Conservation (phyloP, 768 basidiomycete species). For the Kwoniella heveanensis region DNA sequence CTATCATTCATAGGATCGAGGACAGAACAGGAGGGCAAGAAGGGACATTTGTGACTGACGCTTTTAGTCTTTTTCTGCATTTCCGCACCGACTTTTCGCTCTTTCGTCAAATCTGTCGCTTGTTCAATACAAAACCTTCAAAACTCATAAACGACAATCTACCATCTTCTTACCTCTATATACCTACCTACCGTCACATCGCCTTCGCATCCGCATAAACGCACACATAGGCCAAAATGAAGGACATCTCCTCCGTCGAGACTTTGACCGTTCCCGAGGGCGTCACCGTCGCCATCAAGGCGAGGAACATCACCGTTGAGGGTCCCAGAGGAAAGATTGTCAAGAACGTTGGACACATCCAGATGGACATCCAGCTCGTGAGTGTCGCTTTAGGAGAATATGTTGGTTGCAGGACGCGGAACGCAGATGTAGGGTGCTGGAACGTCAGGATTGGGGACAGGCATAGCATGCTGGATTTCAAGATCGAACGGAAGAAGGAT, state of each 20-base stretch:
- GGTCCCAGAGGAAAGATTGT: slow-evolving; percentile 86
- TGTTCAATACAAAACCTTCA: too few species aligned
- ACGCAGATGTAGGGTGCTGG: neutral
- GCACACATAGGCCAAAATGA: slow-evolving; percentile 46
- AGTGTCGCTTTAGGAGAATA: slow-evolving; percentile 22
- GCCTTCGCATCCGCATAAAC: neutral
- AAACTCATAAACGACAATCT: neutral
- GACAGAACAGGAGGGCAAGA: neutral
- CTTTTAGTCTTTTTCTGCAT: neutral
- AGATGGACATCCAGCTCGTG: slow-evolving; percentile 58
- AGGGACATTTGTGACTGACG: slow-evolving; percentile 4
- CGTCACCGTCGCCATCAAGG: slow-evolving; percentile 83
- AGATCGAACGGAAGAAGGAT: too few species aligned
- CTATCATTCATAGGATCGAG: neutral
- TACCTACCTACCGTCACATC: neutral
- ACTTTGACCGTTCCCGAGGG: slow-evolving; percentile 60
- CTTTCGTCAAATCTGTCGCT: too few species aligned
- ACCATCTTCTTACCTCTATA: neutral
- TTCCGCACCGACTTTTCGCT: neutral
- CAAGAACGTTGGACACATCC: slow-evolving; percentile 68
- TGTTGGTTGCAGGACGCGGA: neutral
- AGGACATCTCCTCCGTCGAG: slow-evolving; percentile 56
- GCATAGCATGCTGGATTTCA: too few species aligned
- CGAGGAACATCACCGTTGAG: slow-evolving; percentile 84
- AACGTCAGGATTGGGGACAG: too few species aligned